Evolutionary conservation across 371 early-diverging fungal genomes (phyloP), one percentile per base, ranked within the genome.

Genomic region (Mucor indicus): DNA sequence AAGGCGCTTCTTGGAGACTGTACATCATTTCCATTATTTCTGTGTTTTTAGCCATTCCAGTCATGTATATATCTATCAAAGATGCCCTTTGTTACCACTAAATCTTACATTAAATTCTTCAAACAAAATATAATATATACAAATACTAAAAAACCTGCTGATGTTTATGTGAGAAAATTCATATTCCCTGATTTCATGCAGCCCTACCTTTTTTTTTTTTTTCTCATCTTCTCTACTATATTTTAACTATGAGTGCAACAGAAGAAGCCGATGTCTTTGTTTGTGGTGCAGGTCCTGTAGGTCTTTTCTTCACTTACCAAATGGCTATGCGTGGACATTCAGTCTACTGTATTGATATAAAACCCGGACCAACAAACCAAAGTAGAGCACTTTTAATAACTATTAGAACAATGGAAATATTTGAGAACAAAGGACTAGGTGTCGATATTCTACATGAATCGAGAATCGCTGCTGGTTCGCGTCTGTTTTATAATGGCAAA

Each of bases 281-380:
- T 30, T 55, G 57, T 54, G 75, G 75, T 21, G 71, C 72, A 24
- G 75, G 75, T 5, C 75, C 75, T 4, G 67, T 67, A 11, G 75
- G 75, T n/a, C 50, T 64, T 1, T 75, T 60, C 19, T 60, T 71
- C 49, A 62, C 69, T 4, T 71, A 71, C 23, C 50, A 52, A 39
- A 54, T 75, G 55, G 51, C 53, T 4, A 25, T 33, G n/a, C 41
- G 45, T 6, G 75, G 75, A 0, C 75, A 75, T 38, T 51, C 64
- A 0, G 62, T 70, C 17, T 67, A 53, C 27, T 50, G 66, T n/a
- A 47, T 64, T 15, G 75, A 75, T 41, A 51, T 50, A 10, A 71
- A 67, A 15, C 19, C 45, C 1, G 62, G 67, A 2, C 67, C 69
- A 2, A 66, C 67, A 13, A 49, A 47, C 27, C 65, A 75, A 55